Percentiles rank a stretch among this genome's conserved stretches.
Conservation (phyloP, 768 basidiomycete genomes). For the Suillus clintonianus region DNA sequence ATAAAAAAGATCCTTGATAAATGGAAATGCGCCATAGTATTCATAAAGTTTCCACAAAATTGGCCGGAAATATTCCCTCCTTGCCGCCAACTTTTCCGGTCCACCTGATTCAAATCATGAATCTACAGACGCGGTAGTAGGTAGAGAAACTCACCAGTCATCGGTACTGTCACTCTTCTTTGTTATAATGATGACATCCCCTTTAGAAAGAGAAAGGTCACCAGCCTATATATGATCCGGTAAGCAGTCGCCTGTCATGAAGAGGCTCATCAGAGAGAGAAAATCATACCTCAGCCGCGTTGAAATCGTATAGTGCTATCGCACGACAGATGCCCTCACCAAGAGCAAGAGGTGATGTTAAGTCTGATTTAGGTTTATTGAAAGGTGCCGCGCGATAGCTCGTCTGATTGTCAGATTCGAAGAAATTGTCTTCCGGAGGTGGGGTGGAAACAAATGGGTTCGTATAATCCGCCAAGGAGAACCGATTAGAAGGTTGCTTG, state of each 20-base stretch:
- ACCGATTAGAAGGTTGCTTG: constrained; percentile 13
- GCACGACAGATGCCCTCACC: constrained; percentile 69
- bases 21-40: not conserved
- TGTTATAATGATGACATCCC: constrained; percentile 70
- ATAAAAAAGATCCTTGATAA: constrained; percentile 2
- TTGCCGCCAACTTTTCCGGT: constrained; percentile 62
- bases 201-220: constrained; percentile 75
- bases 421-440: constrained; percentile 21
- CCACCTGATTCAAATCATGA: constrained; percentile 55
- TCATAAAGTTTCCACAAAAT: constrained; percentile 72
- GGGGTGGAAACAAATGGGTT: constrained; percentile 31
- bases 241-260: not conserved
- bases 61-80: constrained; percentile 79
- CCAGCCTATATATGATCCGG: constrained; percentile 49
- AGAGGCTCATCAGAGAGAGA: not conserved
- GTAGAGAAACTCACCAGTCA: constrained; percentile 58
- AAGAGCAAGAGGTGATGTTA: constrained; percentile 48
- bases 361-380: constrained; percentile 51
- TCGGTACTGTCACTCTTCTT: constrained; percentile 71
- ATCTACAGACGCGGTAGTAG: not conserved
- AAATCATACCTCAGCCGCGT: constrained; percentile 63
- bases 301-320: constrained; percentile 73
- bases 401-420: constrained; percentile 5
- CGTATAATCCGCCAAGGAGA: constrained; percentile 12
- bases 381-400: constrained; percentile 26